These are phyloP conservation scores for Trichoderma sp. DNA, from an alignment of 2,329 filamentous ascomycete species.

Conservation along the genomic window DNA sequence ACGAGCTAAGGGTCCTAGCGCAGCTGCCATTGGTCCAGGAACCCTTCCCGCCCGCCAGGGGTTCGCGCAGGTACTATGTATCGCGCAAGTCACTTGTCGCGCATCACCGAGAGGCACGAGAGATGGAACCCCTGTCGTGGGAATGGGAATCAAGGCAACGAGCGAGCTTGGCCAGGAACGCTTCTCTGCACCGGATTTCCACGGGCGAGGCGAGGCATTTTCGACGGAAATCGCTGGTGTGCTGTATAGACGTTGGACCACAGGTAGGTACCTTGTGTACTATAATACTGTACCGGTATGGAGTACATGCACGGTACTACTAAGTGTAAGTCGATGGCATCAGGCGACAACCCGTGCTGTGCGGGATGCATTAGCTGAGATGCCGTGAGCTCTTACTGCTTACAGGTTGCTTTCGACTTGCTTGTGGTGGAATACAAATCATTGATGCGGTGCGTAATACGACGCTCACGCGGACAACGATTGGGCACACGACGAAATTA, in stretches of 20 bases:
- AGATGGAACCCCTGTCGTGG: background rate
- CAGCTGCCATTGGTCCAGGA: slow-evolving; percentile 24
- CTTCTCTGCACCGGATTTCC: background rate
- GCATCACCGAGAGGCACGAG: background rate
- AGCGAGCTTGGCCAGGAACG: background rate
- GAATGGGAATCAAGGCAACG: background rate
- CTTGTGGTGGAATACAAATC: background rate
- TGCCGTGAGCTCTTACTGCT: slow-evolving; percentile 15
- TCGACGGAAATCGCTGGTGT: background rate
- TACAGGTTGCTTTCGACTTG: background rate
- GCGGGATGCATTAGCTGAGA: background rate
- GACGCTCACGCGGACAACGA: background rate
- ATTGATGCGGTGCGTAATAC: background rate
- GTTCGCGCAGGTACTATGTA: slow-evolving; percentile 4
- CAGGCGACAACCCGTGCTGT: background rate
- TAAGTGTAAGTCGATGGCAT: background rate
- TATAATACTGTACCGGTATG: too few relatives aligned
- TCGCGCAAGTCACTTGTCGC: background rate
- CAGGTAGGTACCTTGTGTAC: too few relatives aligned
- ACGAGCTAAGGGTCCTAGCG: slow-evolving; percentile 26
- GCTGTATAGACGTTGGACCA: too few relatives aligned
- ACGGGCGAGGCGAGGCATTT: slow-evolving; percentile 2
- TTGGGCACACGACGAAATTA: background rate
- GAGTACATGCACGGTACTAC: too few relatives aligned
- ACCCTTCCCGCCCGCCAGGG: slow-evolving; percentile 16